Base-by-base conservation (phyloP, 306 rosid species). In the Hippophae tibetana region DNA sequence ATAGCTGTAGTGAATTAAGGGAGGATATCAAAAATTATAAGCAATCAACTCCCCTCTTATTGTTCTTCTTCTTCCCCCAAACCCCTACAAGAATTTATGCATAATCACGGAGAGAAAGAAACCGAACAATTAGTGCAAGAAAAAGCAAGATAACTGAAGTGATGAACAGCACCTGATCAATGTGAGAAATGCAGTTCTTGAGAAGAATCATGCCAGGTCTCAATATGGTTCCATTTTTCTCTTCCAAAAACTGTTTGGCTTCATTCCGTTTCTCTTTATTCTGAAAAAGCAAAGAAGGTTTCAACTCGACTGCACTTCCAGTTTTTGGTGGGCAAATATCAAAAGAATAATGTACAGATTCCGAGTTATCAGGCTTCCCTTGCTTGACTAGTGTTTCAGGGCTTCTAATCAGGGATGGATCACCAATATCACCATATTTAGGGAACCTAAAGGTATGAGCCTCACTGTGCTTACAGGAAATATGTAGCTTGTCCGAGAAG, bases 201-300 rank as follows among this genome's bases (percentile, higher is more conserved):
- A 83, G 66, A 53, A 59, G 64, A 27, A 87, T 69, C 98, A 92
- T 78, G 42, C 95, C 96, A 46, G 83, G 42, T 59, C 74, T 69
- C 48, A 83, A 73, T 1, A 74, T 46, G 2, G 0, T 5, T 40
- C 60, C 66, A 45, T 14, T 54, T n/a, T 13, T 8, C 23, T 47
- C 61, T 44, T 67, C 78, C 68, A 3, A 1, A 27, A 62, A 40
- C 43, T 58, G 60, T 43, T 69, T 76, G 58, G 13, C 49, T 64
- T 75, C 75, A 6, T 79, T 74, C 65, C 78, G 67, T 57, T 2
- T 77, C 72, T 78, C 84, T 66, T 78, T 76, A 52, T 90, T 90
- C 57, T 42, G 54, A 23, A 0, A 67, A 12, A 57, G 56, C 45
- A 87, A 41, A 64, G 83, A 0, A 13, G 80, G 69, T 5, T 81